A percentile compares a stretch with the other conserved stretches of the same genome.
phyloP scores from a whole-genome alignment of 352 stramenopile genomes.

The Phytopythium sindhum region DNA sequence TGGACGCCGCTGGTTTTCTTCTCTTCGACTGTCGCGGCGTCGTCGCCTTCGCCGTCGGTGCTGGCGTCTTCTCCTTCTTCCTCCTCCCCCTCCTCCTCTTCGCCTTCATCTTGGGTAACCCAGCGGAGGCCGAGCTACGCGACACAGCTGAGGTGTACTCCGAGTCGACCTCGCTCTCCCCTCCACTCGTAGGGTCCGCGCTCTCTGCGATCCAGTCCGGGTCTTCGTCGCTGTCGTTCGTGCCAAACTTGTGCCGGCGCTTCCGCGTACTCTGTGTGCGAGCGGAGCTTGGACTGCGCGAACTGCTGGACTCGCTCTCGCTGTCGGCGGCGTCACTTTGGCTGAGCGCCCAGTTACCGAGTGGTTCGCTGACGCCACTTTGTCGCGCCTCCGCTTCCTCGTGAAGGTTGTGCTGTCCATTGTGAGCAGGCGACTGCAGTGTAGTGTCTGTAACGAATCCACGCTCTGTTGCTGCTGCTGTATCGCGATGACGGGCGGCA shows the following conservation, averaged over 20 bases:
- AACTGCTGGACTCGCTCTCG: background rate
- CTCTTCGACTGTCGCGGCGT: background rate
- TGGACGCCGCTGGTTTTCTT: background rate
- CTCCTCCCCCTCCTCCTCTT: background rate
- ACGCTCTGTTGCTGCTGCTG: background rate
- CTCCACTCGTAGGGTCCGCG: background rate
- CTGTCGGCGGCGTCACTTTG: background rate
- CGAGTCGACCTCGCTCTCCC: background rate
- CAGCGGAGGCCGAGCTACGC: background rate
- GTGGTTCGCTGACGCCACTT: background rate
- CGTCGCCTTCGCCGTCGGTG: background rate
- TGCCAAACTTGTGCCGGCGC: constrained; percentile 7
- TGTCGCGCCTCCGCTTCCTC: background rate
- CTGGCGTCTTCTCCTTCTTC: background rate
- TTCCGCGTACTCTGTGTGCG: background rate
- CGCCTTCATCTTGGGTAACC: background rate
- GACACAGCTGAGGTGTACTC: background rate
- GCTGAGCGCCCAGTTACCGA: background rate
- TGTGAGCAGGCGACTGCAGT: background rate
- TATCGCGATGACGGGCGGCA: background rate
- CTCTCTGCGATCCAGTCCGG: constrained; percentile 2
- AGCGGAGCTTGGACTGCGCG: background rate
- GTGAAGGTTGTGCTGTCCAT: background rate
- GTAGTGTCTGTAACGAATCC: background rate
- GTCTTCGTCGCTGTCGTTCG: constrained; percentile 8